These are phyloP conservation scores for Fusarium sp. DNA, from an alignment of 2,329 filamentous ascomycete genomes.

Conservation along the genomic window DNA sequence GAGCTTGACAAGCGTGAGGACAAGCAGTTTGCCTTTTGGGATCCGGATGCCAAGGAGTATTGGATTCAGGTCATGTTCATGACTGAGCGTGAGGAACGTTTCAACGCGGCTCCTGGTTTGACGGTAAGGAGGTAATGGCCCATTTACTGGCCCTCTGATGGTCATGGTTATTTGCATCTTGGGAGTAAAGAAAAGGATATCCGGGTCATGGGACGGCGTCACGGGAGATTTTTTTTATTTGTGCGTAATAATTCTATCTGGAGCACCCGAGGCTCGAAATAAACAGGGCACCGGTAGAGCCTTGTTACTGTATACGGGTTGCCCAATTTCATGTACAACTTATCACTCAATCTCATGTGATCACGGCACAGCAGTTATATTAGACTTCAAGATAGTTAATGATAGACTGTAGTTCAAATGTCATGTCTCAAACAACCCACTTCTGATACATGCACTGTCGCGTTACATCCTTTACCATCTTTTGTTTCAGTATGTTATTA, in stretches of 20 bases:
- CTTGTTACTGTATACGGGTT: background rate
- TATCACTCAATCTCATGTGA: background rate
- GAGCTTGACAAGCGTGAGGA: conserved; percentile 92
- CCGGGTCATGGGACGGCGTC: conserved; percentile 28
- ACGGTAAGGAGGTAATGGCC: conserved; percentile 54
- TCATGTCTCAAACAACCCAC: background rate
- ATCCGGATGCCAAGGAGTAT: conserved; percentile 94
- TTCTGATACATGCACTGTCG: background rate
- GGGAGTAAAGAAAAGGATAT: conserved; percentile 22
- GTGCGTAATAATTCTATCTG: background rate
- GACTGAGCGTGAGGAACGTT: conserved; percentile 95
- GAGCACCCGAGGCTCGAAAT: background rate
- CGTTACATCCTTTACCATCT: background rate
- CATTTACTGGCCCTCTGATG: background rate
- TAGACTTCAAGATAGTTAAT: background rate
- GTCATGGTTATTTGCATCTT: background rate
- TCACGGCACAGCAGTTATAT: background rate
- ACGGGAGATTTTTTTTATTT: conserved; percentile 5
- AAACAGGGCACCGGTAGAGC: background rate
- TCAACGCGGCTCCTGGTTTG: conserved; percentile 70
- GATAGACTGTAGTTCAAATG: background rate
- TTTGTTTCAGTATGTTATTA: conserved; percentile 16
- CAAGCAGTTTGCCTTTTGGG: conserved; percentile 93
- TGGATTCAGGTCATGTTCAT: conserved; percentile 99
- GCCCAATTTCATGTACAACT: background rate